A percentile compares a stretch with the other conserved stretches of the same genome.
Conservation (phyloP, 805 yeast species). For the Kuraishia hungarica region DNA sequence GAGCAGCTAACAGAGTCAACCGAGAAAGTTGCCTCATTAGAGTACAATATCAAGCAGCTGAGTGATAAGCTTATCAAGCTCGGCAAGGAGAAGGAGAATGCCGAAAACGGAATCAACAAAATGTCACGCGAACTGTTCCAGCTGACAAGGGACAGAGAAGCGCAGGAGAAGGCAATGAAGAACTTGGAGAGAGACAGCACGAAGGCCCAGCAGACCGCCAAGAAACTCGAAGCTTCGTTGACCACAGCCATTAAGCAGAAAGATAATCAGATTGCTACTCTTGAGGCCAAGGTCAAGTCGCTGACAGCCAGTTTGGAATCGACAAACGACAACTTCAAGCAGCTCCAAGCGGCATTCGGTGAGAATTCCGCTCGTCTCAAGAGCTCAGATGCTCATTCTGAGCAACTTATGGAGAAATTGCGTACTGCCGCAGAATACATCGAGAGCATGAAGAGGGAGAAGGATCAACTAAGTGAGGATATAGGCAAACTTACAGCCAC, state of each 20-base stretch:
- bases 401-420: conserved; percentile 11
- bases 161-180: conserved; percentile 33
- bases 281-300: conserved; percentile 12
- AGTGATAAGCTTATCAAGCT: conserved; percentile 19
- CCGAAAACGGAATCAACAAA: conserved; percentile 84
- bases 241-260: conserved; percentile 15
- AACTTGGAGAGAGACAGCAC: conserved; percentile 32
- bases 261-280: conserved; percentile 12
- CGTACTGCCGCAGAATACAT: conserved; percentile 18
- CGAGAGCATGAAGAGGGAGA: conserved; percentile 13
- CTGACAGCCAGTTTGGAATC: conserved; percentile 12
- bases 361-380: conserved; percentile 16
- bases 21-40: conserved; percentile 12
- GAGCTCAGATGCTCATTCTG: conserved; percentile 13
- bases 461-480: neutral
- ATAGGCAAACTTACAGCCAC: neutral
- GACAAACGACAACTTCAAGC: conserved; percentile 16
- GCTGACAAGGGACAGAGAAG: conserved; percentile 51
- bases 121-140: conserved; percentile 79
- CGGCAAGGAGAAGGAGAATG: conserved; percentile 31
- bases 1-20: conserved; percentile 14
- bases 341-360: conserved; percentile 13
- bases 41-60: conserved; percentile 15
- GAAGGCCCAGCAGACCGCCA: conserved; percentile 21
- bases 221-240: conserved; percentile 20